Base-by-base conservation (phyloP, 768 basidiomycete genomes). In the Pluteus cervinus region DNA sequence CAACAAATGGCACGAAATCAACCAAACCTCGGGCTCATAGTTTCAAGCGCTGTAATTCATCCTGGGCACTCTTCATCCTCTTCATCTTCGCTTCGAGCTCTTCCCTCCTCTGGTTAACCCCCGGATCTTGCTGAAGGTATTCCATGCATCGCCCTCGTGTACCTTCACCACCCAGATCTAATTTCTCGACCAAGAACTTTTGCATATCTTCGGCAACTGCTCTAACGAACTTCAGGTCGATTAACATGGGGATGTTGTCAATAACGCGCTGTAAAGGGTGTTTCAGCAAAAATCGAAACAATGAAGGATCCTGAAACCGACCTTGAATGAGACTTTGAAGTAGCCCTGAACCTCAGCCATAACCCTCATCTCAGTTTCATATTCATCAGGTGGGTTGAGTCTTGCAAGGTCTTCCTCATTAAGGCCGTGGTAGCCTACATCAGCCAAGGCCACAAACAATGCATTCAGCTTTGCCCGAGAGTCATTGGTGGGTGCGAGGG, bases 321-420 rank as follows among this genome's bases (percentile, higher is more conserved):
- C 69, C 61, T 69, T 69, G 53, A 59, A 69, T n/a, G 68, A 62
- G 1, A 72, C 57, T 21, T 67, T 62, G 51, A 62, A 73, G 39
- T 71, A 75, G 16, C 66, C 71, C 0, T 61, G 58, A 0, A 71
- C 65, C 12, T 72, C 67, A 0, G 70, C 61, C 63, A 68, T 66
- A 22, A 72, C 56, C 4, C 41, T 30, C 23, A 76, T 41, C 40
- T 70, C 74, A 0, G 62, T 58, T 9, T 9, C 24, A 25, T 46
- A 54, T 17, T 24, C 32, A 7, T 31, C 44, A 30, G 46, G 37
- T 4, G 50, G 47, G 10, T 36, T 44, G n/a, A 69, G 50, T 39
- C 54, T 54, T 3, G 48, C 53, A 1, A 68, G 51, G 34, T 68
- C 57, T 3, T 52, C 52, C 14, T 36, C 33, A 1, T 32, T 49